A percentile compares a stretch with the other conserved stretches of the same genome.
Conservation (phyloP, 495 filamentous ascomycete species). For the Baudoinia panamericana region DNA sequence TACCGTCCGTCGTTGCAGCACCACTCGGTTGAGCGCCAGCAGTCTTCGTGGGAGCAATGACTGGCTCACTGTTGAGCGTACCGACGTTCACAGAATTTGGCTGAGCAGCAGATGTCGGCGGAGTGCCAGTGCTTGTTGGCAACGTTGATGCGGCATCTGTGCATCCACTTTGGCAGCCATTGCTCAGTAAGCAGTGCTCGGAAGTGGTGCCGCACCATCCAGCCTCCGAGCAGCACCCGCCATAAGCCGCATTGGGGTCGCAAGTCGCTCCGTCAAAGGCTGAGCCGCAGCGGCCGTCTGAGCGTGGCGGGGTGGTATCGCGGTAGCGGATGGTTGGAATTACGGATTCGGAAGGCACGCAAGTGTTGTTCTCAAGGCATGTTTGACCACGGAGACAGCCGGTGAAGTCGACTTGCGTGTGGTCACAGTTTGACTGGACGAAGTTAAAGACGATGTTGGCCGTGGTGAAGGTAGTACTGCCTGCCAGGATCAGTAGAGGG, state of each 20-base stretch:
- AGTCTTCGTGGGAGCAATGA: conserved; percentile 17
- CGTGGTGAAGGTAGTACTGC: conserved; percentile 3
- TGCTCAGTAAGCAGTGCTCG: conserved; percentile 18
- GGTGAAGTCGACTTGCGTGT: conserved; percentile 16
- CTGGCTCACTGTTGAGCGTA: conserved; percentile 11
- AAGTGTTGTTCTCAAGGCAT: conserved; percentile 27
- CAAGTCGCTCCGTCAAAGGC: conserved; percentile 25
- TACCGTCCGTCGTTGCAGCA: conserved; percentile 34
- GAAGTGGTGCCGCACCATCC: conserved; percentile 23
- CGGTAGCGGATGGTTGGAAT: neutral
- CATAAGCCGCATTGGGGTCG: conserved; percentile 24
- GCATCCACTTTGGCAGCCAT: conserved; percentile 24
- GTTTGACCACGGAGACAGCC: conserved; percentile 32
- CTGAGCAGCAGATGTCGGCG: neutral
- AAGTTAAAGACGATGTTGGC: conserved; percentile 33
- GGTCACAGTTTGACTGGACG: conserved; percentile 28
- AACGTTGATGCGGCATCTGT: neutral
- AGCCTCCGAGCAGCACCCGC: conserved; percentile 23
- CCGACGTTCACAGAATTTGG: neutral
- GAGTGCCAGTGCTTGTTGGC: neutral
- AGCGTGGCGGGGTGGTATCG: conserved; percentile 18
- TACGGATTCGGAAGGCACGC: conserved; percentile 10
- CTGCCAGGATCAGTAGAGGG: no score
- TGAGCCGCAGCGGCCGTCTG: conserved; percentile 27
- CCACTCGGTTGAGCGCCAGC: conserved; percentile 25